phyloP scores from a whole-genome alignment of 2,329 filamentous ascomycete species.

The Bipolaris gigantea region DNA sequence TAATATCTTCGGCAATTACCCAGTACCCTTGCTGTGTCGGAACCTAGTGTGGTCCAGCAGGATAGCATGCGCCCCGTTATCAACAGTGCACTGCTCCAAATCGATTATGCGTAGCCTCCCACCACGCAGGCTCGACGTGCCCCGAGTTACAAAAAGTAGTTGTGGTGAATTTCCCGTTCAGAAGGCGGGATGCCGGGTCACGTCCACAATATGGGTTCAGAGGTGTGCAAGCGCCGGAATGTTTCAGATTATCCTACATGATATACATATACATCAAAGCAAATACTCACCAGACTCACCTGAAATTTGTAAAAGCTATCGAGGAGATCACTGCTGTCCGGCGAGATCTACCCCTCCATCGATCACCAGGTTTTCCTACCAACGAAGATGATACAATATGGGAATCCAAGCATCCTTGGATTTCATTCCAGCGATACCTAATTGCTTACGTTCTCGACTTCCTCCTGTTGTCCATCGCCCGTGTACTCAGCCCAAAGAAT shows the following conservation, averaged over 20 bases:
- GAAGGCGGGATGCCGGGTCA: too few relatives aligned
- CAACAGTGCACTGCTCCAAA: too few relatives aligned
- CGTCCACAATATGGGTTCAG: too few relatives aligned
- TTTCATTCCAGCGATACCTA: conserved; percentile 15
- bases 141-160: too few relatives aligned
- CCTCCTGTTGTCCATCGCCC: conserved; percentile 10
- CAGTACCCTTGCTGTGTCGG: too few relatives aligned
- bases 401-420: conserved; percentile 13
- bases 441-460: conserved; percentile 13
- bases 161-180: too few relatives aligned
- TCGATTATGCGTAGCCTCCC: too few relatives aligned
- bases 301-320: conserved; percentile 15
- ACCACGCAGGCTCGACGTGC: too few relatives aligned
- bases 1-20: too few relatives aligned
- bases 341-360: conserved; percentile 6
- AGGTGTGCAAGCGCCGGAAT: too few relatives aligned
- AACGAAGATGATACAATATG: conserved; percentile 10
- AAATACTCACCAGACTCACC: conserved; percentile 14
- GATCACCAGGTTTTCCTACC: conserved; percentile 11
- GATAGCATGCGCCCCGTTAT: too few relatives aligned
- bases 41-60: too few relatives aligned
- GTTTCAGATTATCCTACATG: conserved; percentile 1
- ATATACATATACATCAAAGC: conserved; percentile 17
- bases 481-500: conserved; percentile 7
- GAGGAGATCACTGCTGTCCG: conserved; percentile 7